Evolutionary conservation across 306 rosid genomes (phyloP).

Genomic region (Vigna radiata): DNA sequence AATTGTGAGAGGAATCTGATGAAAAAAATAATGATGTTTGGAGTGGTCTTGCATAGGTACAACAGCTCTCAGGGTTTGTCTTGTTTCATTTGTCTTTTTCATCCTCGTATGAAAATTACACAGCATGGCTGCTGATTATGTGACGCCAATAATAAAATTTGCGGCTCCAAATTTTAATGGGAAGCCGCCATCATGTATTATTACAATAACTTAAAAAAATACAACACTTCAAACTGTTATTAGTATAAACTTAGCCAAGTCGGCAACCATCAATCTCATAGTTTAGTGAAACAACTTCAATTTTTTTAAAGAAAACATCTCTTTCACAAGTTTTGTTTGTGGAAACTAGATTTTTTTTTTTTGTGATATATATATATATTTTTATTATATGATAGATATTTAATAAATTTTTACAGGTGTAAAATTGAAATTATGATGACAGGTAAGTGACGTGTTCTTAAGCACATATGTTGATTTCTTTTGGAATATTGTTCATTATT

Average conservation of each 20-base stretch:
- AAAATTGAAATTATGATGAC: too few species aligned
- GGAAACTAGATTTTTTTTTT: too few species aligned
- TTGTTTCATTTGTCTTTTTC: background rate
- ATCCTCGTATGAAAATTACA: background rate
- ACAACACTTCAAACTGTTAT: background rate
- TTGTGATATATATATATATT: too few species aligned
- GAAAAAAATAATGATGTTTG: background rate
- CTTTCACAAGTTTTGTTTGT: too few species aligned
- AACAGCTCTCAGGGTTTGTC: background rate
- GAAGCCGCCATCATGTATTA: background rate
- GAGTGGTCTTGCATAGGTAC: background rate
- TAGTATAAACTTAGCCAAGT: background rate
- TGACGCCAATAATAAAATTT: constrained; percentile 6
- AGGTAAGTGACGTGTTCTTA: too few species aligned
- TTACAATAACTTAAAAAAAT: background rate
- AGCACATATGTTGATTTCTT: too few species aligned
- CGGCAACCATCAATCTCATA: background rate
- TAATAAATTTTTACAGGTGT: too few species aligned
- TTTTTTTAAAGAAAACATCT: too few species aligned
- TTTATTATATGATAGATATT: too few species aligned
- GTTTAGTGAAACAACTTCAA: too few species aligned
- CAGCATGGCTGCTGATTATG: background rate
- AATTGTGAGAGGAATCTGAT: too few species aligned
- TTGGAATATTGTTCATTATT: too few species aligned
- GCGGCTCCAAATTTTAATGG: constrained; percentile 34